Base-by-base conservation (phyloP, 148 eudicot genomes). In the Mesembryanthemum crystallinum region DNA sequence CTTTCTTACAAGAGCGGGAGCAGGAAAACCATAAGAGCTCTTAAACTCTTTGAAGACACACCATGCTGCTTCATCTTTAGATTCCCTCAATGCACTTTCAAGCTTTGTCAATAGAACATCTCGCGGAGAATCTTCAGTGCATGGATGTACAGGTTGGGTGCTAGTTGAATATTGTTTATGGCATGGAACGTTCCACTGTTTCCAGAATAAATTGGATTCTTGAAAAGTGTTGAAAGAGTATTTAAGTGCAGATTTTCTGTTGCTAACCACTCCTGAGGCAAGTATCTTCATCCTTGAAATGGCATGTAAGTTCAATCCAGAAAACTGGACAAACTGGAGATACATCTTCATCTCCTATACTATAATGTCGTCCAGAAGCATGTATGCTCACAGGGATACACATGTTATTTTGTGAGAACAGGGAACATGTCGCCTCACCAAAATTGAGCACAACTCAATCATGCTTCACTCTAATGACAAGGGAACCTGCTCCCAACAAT, bases 61-160 rank as follows among this genome's bases (percentile, higher is more conserved):
- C 92, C 88, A 92, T 17, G 90, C 97, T 77, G 87, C 94, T 55
- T 81, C 84, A 70, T 88, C 76, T 55, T 87, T 79, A 59, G 85
- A 92, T 64, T 85, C 85, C 71, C 73, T 87, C 80, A 95, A 62
- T 67, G 88, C 81, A 72, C 60, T 73, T 77, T 82, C 85, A 39
- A 92, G 88, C 77, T 82, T 90, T 62, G 71, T 79, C 59, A 90
- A 52, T 85, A 89, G 30, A 77, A 72, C 64, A 55, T 49, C 75
- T 30, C 30, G 81, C 39, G 80, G 71, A 52, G 83, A 77, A 65
- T 74, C 83, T 75, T 76, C 85, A 77, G 78, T 67, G 55, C 39
- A 54, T 25, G 75, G 63, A 35, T 49, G 74, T 67, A 15, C 67
- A 57, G 79, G 57, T 29, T 76, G 79, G 30, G n/a, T 69, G 64